A percentile compares a stretch with the other conserved stretches of the same genome.
Conservation (phyloP, 352 stramenopile genomes). For the Blastocystis sp. region DNA sequence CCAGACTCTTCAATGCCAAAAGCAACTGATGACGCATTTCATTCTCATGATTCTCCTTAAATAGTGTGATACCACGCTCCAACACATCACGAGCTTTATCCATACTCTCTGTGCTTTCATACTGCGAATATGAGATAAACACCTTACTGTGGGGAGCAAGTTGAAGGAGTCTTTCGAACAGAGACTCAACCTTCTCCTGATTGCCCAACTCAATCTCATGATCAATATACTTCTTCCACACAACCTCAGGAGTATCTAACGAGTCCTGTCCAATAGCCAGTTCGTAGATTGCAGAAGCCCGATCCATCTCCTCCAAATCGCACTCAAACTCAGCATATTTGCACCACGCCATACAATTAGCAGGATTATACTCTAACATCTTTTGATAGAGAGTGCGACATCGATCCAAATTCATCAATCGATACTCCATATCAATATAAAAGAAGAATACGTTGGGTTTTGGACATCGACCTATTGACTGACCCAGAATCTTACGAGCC, state of each 20-base stretch:
- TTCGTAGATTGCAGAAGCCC: constrained; percentile 90
- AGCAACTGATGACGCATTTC: constrained; percentile 71
- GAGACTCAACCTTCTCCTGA: constrained; percentile 78
- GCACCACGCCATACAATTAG: constrained; percentile 65
- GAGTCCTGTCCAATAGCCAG: constrained; percentile 87
- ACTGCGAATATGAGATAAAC: constrained; percentile 86
- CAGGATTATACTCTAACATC: constrained; percentile 77
- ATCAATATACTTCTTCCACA: constrained; percentile 99
- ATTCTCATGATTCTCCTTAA: constrained; percentile 73
- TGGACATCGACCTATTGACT: constrained; percentile 87
- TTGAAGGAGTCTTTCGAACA: constrained; percentile 93
- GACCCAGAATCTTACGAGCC: constrained; percentile 86
- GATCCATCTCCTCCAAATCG: constrained; percentile 87
- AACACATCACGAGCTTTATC: constrained; percentile 52
- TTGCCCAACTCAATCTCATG: constrained; percentile 87
- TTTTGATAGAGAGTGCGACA: constrained; percentile 81
- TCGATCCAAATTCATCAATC: constrained; percentile 92
- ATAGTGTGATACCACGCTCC: constrained; percentile 72
- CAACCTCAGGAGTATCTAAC: constrained; percentile 95
- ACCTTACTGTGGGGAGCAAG: constrained; percentile 95
- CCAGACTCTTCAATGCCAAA: constrained; percentile 67
- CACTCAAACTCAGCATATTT: constrained; percentile 92
- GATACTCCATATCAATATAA: constrained; percentile 91
- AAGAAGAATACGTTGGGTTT: constrained; percentile 86
- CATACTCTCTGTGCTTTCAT: constrained; percentile 76